phyloP scores from a whole-genome alignment of 805 yeast genomes.

The Hanseniaspora pseudoguilliermondii region DNA sequence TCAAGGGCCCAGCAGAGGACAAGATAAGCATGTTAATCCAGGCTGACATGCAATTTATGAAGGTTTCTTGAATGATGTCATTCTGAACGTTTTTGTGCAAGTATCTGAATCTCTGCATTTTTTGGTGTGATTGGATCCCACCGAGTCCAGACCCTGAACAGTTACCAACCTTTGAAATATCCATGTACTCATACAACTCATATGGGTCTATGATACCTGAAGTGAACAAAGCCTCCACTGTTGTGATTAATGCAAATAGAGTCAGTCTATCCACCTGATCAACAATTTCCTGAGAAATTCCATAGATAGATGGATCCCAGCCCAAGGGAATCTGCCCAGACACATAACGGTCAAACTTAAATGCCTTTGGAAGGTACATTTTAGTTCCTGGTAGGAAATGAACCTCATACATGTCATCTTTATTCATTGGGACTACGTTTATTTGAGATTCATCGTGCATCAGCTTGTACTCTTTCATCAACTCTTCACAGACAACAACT shows the following conservation, averaged over 20 bases:
- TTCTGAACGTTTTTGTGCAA: slow-evolving; percentile 66
- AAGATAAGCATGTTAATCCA: slow-evolving; percentile 86
- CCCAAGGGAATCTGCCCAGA: slow-evolving; percentile 69
- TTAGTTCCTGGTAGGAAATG: slow-evolving; percentile 69
- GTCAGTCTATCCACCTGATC: slow-evolving; percentile 80
- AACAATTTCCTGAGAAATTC: slow-evolving; percentile 68
- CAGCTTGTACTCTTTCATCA: slow-evolving; percentile 66
- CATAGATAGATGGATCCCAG: slow-evolving; percentile 73
- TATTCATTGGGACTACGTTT: slow-evolving; percentile 39
- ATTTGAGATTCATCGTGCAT: slow-evolving; percentile 65
- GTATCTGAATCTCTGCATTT: slow-evolving; percentile 75
- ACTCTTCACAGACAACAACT: slow-evolving; percentile 68
- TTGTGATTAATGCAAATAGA: slow-evolving; percentile 64
- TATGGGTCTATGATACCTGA: slow-evolving; percentile 85
- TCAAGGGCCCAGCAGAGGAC: slow-evolving; percentile 81
- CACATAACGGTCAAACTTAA: slow-evolving; percentile 22
- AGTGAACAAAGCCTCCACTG: slow-evolving; percentile 68
- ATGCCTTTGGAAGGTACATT: slow-evolving; percentile 56
- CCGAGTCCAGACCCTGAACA: slow-evolving; percentile 93
- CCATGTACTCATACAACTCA: slow-evolving; percentile 83
- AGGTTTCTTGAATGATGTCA: slow-evolving; percentile 80
- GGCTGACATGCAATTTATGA: slow-evolving; percentile 83
- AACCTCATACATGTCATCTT: slow-evolving; percentile 58
- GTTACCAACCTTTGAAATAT: slow-evolving; percentile 82
- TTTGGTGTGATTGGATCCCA: slow-evolving; percentile 73